Percentiles rank a stretch among this genome's conserved stretches.
Evolutionary conservation across 2,329 filamentous ascomycete genomes (phyloP).

Genomic region (Penicillium occitanis): DNA sequence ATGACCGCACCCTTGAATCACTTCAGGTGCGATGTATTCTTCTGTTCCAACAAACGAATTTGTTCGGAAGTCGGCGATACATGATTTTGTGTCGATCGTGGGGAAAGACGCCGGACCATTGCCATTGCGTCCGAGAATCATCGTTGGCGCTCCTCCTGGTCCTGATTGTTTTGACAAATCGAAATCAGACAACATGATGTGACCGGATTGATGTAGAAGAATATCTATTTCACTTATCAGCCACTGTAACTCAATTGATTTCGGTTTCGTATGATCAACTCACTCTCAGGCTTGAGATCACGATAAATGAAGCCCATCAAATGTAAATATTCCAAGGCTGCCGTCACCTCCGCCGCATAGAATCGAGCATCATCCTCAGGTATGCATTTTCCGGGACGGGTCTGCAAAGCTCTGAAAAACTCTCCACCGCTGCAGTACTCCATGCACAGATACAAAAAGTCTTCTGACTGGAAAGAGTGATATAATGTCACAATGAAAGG

Average conservation of each 20-base stretch:
- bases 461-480: slow-evolving; percentile 98
- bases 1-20: slow-evolving; percentile 97
- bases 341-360: slow-evolving; percentile 96
- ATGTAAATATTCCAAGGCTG: slow-evolving; percentile 93
- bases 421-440: slow-evolving; percentile 99
- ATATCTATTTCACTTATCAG: slow-evolving; percentile 65
- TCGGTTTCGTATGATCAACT: slow-evolving; percentile 34
- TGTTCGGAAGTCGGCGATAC: slow-evolving; percentile 95
- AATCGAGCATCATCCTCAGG: slow-evolving; percentile 95
- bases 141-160: slow-evolving; percentile 90
- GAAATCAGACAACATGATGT: slow-evolving; percentile 99
- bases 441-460: slow-evolving; percentile 99
- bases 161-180: slow-evolving; percentile 98
- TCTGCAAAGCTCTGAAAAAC: slow-evolving; percentile 96
- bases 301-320: slow-evolving; percentile 99
- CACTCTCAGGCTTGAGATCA: slow-evolving; percentile 95
- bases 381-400: slow-evolving; percentile 93
- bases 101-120: slow-evolving; percentile 82
- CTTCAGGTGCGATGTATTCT: slow-evolving; percentile 97
- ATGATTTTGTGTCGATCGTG: slow-evolving; percentile 98
- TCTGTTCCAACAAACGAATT: slow-evolving; percentile 99
- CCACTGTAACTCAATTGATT: neutral
- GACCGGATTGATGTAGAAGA: slow-evolving; percentile 94
- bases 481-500: slow-evolving; percentile 98
- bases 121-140: slow-evolving; percentile 91